These are phyloP conservation scores for Ogataea glucozyma DNA, from an alignment of 805 yeast species.

Conservation along the genomic window DNA sequence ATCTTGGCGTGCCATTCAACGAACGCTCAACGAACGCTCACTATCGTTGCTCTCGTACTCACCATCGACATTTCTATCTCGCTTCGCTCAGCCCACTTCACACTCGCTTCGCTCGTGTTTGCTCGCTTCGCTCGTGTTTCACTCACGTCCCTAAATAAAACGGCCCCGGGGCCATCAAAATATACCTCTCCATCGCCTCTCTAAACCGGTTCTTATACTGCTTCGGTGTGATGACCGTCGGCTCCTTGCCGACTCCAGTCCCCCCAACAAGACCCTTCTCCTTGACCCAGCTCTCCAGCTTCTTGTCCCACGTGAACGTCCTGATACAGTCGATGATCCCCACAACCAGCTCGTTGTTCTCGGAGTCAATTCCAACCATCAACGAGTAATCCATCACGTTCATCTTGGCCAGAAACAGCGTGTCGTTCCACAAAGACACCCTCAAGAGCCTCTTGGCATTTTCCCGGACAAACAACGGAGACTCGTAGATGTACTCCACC, in stretches of 20 bases:
- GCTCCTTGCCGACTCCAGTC: constrained; percentile 83
- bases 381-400: constrained; percentile 98
- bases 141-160: constrained; percentile 33
- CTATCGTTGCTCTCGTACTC: too few relatives aligned
- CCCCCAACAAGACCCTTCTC: constrained; percentile 84
- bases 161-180: constrained; percentile 85
- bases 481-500: constrained; percentile 96
- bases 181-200: constrained; percentile 96
- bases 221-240: constrained; percentile 95
- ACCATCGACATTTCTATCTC: too few relatives aligned
- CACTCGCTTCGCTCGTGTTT: too few relatives aligned
- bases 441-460: constrained; percentile 83
- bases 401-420: constrained; percentile 90
- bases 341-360: constrained; percentile 70
- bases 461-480: constrained; percentile 91
- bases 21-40: too few relatives aligned
- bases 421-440: constrained; percentile 93
- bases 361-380: constrained; percentile 85
- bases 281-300: constrained; percentile 97
- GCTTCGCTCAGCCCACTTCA: too few relatives aligned
- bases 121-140: neutral
- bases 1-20: too few relatives aligned
- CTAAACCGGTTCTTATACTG: constrained; percentile 93
- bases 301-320: constrained; percentile 98
- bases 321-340: constrained; percentile 94